Evolutionary conservation across 1,284 basidiomycete genomes (phyloP), one percentile per base, ranked within the genome.

Genomic region (Ustilago nuda): DNA sequence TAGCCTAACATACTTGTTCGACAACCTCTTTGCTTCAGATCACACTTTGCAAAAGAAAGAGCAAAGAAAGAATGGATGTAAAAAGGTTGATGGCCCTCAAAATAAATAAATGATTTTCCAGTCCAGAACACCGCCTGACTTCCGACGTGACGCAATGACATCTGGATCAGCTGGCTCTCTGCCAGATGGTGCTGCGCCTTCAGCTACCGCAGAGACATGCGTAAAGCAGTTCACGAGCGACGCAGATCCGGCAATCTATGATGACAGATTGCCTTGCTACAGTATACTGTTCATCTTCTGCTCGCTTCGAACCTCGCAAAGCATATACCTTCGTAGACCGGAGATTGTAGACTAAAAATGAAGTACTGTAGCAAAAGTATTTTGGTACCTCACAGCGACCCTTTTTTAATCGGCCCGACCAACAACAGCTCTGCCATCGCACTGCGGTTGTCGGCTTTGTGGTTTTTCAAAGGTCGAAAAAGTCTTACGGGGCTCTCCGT

Each of bases 61-160:
- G 17, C 43, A 41, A 41, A 41, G 17, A 15, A 23, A 11, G 17
- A 41, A 41, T 17, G 39, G 11, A 41, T 15, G 17, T 6, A 15
- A 17, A 41, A 15, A 15, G 39, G 39, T 41, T 41, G 23, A 23
- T 23, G 23, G 23, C 8, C 13, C 12, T 15, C 39, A 41, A 45
- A 45, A 45, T 19, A 19, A 19, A 19, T 19, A 19, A 1, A 45
- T n/a, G 43, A 45, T 45, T 45, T 37, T 19, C n/a, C 8, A 39
- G 8, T 45, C 45, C 37, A 11, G 8, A 59, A 59, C 48, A 51
- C 56, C 56, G 51, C 63, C 19, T 58, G 32, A 43, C 56, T 19
- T 54, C 56, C 63, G 63, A 54, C 23, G 19, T 54, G 56, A 59
- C 56, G 56, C 63, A 56, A 65, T 65, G 63, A 65, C 56, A 50